Conservation (phyloP, 768 basidiomycete genomes). For the Mycena rosella region DNA sequence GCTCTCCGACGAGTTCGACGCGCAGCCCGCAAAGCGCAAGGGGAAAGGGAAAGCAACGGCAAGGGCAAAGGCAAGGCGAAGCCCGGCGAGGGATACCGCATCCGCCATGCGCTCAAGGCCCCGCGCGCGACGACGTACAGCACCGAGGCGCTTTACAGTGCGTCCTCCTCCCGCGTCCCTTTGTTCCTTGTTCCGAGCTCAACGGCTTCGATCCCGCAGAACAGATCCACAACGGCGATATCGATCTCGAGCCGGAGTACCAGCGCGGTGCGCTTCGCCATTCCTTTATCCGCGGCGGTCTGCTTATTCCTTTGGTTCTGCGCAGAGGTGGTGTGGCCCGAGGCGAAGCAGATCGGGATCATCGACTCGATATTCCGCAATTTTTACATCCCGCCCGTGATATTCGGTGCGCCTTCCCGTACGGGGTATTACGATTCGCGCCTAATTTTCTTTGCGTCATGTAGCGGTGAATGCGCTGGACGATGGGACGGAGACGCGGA, state of each 20-base stretch:
- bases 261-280: slow-evolving; percentile 74
- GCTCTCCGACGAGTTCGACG: slow-evolving; percentile 6
- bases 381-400: slow-evolving; percentile 81
- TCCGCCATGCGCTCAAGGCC: slow-evolving; percentile 51
- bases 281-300: too few species aligned
- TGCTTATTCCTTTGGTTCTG: not conserved
- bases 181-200: not conserved
- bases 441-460: not conserved
- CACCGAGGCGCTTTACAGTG: slow-evolving; percentile 50
- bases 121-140: slow-evolving; percentile 60
- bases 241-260: slow-evolving; percentile 82
- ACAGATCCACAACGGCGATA: slow-evolving; percentile 72
- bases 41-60: slow-evolving; percentile 9
- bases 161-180: too few species aligned
- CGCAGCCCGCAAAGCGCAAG: not conserved
- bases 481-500: slow-evolving; percentile 75
- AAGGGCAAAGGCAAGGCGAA: slow-evolving; percentile 9
- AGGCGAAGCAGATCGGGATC: slow-evolving; percentile 78
- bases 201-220: slow-evolving; percentile 55
- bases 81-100: slow-evolving; percentile 36
- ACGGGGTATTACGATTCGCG: too few species aligned
- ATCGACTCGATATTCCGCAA: slow-evolving; percentile 86
- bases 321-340: slow-evolving; percentile 84
- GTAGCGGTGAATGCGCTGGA: slow-evolving; percentile 63
- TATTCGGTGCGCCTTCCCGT: slow-evolving; percentile 64